Evolutionary conservation across 345 rosid genomes (phyloP).

Genomic region (Salix dunnii): DNA sequence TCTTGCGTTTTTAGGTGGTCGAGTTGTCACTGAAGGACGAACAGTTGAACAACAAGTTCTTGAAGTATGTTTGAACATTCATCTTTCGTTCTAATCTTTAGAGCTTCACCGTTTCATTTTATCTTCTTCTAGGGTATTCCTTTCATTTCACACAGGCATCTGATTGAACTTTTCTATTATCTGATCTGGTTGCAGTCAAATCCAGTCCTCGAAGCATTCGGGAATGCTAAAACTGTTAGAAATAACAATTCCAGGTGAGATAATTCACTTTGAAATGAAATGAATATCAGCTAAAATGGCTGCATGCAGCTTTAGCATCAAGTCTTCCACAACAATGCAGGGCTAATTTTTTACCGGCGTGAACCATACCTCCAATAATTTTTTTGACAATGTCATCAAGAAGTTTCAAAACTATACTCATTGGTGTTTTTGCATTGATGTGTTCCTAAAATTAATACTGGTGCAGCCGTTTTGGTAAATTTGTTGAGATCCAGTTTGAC

Average conservation of each 20-base stretch:
- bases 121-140: neutral
- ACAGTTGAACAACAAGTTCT: slow-evolving; percentile 97
- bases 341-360: neutral
- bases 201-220: slow-evolving; percentile 97
- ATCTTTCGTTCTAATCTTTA: neutral
- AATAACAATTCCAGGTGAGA: slow-evolving; percentile 85
- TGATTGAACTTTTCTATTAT: slow-evolving; percentile 16
- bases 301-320: neutral
- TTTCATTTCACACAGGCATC: slow-evolving; percentile 9
- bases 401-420: neutral
- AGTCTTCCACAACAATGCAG: slow-evolving; percentile 3
- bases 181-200: slow-evolving; percentile 65
- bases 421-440: slow-evolving; percentile 24
- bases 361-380: neutral
- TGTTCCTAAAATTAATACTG: slow-evolving; percentile 29
- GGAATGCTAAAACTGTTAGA: slow-evolving; percentile 95
- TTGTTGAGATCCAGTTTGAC: slow-evolving; percentile 95
- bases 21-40: slow-evolving; percentile 80
- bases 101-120: neutral
- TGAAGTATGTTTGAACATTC: slow-evolving; percentile 48
- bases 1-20: slow-evolving; percentile 83
- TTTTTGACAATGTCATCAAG: neutral
- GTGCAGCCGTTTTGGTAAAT: slow-evolving; percentile 91
- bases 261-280: neutral
- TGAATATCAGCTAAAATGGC: neutral